Base-by-base conservation (phyloP, 2,329 filamentous ascomycete species). In the Phaeomoniella chlamydospora region DNA sequence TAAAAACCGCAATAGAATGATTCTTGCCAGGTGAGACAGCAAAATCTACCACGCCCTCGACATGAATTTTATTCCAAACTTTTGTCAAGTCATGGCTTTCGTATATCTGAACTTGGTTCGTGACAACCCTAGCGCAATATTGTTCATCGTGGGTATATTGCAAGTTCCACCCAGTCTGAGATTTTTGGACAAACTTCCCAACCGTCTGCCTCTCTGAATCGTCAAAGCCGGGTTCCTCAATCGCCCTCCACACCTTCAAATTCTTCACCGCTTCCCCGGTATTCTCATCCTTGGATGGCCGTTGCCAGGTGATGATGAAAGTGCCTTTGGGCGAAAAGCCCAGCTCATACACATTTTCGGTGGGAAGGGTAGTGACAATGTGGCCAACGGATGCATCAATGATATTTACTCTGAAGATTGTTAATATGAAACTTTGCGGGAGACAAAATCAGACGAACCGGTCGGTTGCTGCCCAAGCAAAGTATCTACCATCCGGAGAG, bases 61-160 rank as follows among this genome's bases (percentile, higher is more conserved):
- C 83, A 44, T 81, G 79, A 56, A 98, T 68, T 68, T 93, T 94
- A 62, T 94, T 93, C 86, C 87, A 94, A 42, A 93, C 84, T 33
- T 76, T 87, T 47, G 71, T 67, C 52, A 96, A 68, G 55, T 96
- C 79, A 45, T 80, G 72, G 56, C 84, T 90, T 61, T 93, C 74
- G 66, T 88, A 96, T 59, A 98, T 94, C 52, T 96, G 90, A 38
- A 98, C 83, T 67, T 96, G 87, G 57, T 98, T 98, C 58, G 84
- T 94, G 50, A 96, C 88, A 43, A 79, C 71, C 47, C 90, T 85
- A 45, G 88, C 90, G 58, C 88, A 96, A 58, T 84, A 88, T 56
- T 77, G 74, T 69, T 98, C 90, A 55, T 98, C 90, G 40, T 75
- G 72, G 18, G 87, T 94, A 61, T 96, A 98, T 62, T 96, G 88